Evolutionary conservation across 441 rosid genomes (phyloP).

Genomic region (Erysimum cheiri): DNA sequence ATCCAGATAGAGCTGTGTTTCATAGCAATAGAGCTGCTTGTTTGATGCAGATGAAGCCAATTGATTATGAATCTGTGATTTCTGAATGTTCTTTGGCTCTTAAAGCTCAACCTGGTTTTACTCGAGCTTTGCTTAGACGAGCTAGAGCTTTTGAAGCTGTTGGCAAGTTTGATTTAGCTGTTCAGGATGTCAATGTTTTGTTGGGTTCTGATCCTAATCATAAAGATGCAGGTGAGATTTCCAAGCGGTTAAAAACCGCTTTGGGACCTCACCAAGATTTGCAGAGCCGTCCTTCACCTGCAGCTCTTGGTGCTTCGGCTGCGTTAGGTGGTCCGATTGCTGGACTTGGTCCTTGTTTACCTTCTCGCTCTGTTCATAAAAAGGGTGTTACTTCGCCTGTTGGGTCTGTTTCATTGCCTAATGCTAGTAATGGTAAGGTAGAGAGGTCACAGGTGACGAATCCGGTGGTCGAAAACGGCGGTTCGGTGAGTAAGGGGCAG

Average conservation of each 20-base stretch:
- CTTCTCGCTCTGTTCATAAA: constrained; percentile 71
- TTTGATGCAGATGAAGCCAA: constrained; percentile 97
- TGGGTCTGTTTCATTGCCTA: constrained; percentile 1
- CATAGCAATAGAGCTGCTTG: constrained; percentile 96
- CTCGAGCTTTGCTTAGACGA: constrained; percentile 80
- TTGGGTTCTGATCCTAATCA: constrained; percentile 72
- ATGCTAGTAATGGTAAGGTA: constrained; percentile 10
- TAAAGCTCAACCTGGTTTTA: constrained; percentile 78
- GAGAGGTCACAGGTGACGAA: constrained; percentile 23
- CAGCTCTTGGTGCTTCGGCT: constrained; percentile 97
- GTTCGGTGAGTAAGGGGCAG: constrained; percentile 33
- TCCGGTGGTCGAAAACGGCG: constrained; percentile 54
- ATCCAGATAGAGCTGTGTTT: constrained; percentile 85
- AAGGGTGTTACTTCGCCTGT: constrained; percentile 44
- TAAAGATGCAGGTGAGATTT: constrained; percentile 77
- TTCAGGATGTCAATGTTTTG: constrained; percentile 80
- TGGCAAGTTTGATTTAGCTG: constrained; percentile 77
- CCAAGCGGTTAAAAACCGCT: constrained; percentile 62
- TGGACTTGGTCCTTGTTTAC: constrained; percentile 91
- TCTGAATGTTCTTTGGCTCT: constrained; percentile 82
- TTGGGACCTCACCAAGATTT: constrained; percentile 50
- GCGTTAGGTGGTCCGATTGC: constrained; percentile 86
- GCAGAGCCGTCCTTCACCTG: constrained; percentile 94
- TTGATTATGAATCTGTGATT: constrained; percentile 81
- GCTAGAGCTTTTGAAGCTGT: constrained; percentile 86